These are phyloP conservation scores for Rutstroemia sp. DNA, from an alignment of 2,329 filamentous ascomycete species.

Conservation along the genomic window DNA sequence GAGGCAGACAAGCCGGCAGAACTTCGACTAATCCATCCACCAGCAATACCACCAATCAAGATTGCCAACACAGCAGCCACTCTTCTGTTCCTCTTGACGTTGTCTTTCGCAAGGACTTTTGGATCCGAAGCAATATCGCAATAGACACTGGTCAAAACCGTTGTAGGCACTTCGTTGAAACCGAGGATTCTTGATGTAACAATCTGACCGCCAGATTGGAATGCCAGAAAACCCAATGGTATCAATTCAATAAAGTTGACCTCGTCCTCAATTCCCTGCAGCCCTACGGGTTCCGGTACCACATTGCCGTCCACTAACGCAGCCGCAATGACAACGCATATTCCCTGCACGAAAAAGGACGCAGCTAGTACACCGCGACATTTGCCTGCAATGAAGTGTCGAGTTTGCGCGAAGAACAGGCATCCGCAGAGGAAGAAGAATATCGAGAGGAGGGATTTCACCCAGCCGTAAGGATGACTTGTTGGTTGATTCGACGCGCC, in stretches of 20 bases:
- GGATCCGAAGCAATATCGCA: conserved; percentile 70
- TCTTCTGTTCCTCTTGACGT: conserved; percentile 47
- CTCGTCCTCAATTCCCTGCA: conserved; percentile 22
- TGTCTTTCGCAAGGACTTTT: conserved; percentile 37
- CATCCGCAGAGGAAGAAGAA: conserved; percentile 46
- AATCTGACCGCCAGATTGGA: conserved; percentile 72
- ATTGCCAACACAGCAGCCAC: conserved; percentile 42
- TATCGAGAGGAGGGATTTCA: conserved; percentile 46
- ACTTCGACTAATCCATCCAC: conserved; percentile 47
- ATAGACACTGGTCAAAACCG: conserved; percentile 75
- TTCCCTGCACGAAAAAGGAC: conserved; percentile 45
- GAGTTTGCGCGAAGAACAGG: conserved; percentile 37
- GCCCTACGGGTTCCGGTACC: conserved; percentile 36
- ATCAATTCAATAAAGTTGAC: conserved; percentile 37
- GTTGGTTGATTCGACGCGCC: conserved; percentile 46
- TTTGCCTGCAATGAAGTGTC: conserved; percentile 16
- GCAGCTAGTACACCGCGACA: conserved; percentile 36
- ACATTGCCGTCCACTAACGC: conserved; percentile 40
- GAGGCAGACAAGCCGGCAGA: conserved; percentile 42
- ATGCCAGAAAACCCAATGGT: conserved; percentile 43
- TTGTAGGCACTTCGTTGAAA: conserved; percentile 65
- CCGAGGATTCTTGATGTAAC: conserved; percentile 65
- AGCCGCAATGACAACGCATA: conserved; percentile 45
- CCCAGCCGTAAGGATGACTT: conserved; percentile 44
- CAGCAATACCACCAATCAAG: conserved; percentile 45